Conservation (phyloP, 1,284 basidiomycete species). For the Naganishia cerealis region DNA sequence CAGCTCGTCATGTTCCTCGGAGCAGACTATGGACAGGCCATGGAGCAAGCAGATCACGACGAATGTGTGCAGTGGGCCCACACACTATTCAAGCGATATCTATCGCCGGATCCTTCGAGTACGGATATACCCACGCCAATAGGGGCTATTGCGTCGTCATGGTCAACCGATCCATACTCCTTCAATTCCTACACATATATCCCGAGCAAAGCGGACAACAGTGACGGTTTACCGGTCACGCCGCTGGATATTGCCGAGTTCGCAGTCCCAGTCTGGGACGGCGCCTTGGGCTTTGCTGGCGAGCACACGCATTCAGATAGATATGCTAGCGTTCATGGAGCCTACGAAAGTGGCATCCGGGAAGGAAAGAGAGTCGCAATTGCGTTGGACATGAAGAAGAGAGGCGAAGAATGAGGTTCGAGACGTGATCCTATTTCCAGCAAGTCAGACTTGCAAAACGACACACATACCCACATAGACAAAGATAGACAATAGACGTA, state of each 20-base stretch:
- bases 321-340: constrained; percentile 45
- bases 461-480: background rate
- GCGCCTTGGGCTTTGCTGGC: constrained; percentile 49
- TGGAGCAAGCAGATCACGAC: constrained; percentile 11
- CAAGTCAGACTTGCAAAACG: background rate
- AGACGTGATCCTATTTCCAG: background rate
- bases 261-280: constrained; percentile 47
- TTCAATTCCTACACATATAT: constrained; percentile 45
- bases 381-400: constrained; percentile 32
- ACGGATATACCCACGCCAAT: constrained; percentile 8
- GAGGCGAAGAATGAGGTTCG: constrained; percentile 10
- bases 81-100: constrained; percentile 14
- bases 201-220: constrained; percentile 34
- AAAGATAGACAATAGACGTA: background rate
- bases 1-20: constrained; percentile 31
- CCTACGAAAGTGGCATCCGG: constrained; percentile 39
- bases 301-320: constrained; percentile 49
- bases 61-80: constrained; percentile 22
- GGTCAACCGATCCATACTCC: constrained; percentile 40
- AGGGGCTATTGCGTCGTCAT: constrained; percentile 39
- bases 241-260: constrained; percentile 50
- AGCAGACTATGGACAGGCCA: constrained; percentile 22
- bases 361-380: constrained; percentile 38
- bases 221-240: constrained; percentile 37
- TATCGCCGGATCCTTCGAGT: constrained; percentile 1